A percentile compares a stretch with the other conserved stretches of the same genome.
These are phyloP conservation scores for Elsinoe ampelina DNA, from an alignment of 2,329 filamentous ascomycete genomes.

Conservation along the genomic window DNA sequence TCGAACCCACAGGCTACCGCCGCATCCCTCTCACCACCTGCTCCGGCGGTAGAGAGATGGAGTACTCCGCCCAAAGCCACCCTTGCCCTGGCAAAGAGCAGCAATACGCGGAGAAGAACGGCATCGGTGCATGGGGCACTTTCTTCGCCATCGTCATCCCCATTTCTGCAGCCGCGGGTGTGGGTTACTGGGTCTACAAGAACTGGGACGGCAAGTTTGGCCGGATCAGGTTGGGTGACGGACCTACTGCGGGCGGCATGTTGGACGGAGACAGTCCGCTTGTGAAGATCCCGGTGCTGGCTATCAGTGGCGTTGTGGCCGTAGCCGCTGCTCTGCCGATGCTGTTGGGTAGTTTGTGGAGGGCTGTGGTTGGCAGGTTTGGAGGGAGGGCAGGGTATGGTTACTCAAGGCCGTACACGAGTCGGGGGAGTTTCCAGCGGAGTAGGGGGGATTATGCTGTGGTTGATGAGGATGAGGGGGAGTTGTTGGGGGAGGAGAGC, in stretches of 20 bases:
- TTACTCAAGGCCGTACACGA: slow-evolving; percentile 65
- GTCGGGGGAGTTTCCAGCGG: slow-evolving; percentile 77
- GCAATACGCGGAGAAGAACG: slow-evolving; percentile 65
- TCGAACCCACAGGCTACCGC: slow-evolving; percentile 77
- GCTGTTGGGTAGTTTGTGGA: slow-evolving; percentile 63
- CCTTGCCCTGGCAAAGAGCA: slow-evolving; percentile 72
- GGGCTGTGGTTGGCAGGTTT: slow-evolving; percentile 45
- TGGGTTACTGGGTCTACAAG: slow-evolving; percentile 76
- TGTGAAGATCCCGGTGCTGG: slow-evolving; percentile 62
- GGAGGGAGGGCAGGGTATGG: slow-evolving; percentile 44
- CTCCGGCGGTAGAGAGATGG: slow-evolving; percentile 61
- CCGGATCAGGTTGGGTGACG: slow-evolving; percentile 74
- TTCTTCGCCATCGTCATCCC: slow-evolving; percentile 81
- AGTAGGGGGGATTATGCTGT: slow-evolving; percentile 78
- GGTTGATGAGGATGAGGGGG: slow-evolving; percentile 89
- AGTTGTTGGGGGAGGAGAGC: slow-evolving; percentile 84
- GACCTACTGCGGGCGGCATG: slow-evolving; percentile 25
- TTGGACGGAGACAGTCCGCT: slow-evolving; percentile 65
- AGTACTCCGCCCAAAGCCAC: slow-evolving; percentile 52
- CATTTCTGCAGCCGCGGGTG: slow-evolving; percentile 56
- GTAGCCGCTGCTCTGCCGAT: slow-evolving; percentile 51
- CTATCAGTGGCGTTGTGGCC: slow-evolving; percentile 46
- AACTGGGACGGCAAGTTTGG: slow-evolving; percentile 89
- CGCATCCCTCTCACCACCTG: slow-evolving; percentile 87
- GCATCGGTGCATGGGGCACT: slow-evolving; percentile 61